A percentile compares a stretch with the other conserved stretches of the same genome.
phyloP scores from a whole-genome alignment of 2,329 filamentous ascomycete species.

The Fusarium brevicatenulatum region DNA sequence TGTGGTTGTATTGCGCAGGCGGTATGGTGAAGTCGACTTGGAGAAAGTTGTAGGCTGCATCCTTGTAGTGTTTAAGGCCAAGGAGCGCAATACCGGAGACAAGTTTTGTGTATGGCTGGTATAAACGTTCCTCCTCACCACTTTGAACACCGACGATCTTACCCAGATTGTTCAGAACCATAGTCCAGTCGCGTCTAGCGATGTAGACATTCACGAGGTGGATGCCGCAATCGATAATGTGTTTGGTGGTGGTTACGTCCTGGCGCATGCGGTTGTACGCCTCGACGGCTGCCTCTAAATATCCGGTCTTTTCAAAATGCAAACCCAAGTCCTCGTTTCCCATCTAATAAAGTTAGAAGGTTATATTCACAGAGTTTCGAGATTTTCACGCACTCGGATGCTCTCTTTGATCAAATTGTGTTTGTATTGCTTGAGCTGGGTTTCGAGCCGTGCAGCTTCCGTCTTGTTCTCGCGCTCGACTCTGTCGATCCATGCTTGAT shows the following conservation, averaged over 20 bases:
- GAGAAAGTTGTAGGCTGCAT: conserved; percentile 79
- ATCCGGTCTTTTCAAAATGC: conserved; percentile 83
- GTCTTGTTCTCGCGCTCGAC: conserved; percentile 73
- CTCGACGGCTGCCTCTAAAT: conserved; percentile 77
- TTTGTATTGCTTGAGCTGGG: conserved; percentile 90
- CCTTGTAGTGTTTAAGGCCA: conserved; percentile 58
- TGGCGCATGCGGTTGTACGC: conserved; percentile 89
- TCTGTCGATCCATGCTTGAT: conserved; percentile 79
- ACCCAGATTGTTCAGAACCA: conserved; percentile 66
- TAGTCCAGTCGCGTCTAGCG: conserved; percentile 80
- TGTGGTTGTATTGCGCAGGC: conserved; percentile 71
- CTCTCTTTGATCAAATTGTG: conserved; percentile 98
- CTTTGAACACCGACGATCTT: conserved; percentile 70
- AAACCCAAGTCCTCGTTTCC: conserved; percentile 91
- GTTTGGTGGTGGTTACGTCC: conserved; percentile 83
- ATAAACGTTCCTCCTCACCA: conserved; percentile 57
- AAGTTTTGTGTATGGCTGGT: conserved; percentile 63
- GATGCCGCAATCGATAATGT: conserved; percentile 84
- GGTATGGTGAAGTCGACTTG: conserved; percentile 62
- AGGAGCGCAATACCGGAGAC: conserved; percentile 62
- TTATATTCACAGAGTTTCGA: conserved; percentile 15
- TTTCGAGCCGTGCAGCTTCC: conserved; percentile 81
- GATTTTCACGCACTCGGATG: conserved; percentile 70
- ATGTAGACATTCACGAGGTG: conserved; percentile 81
- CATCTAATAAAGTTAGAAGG: conserved; percentile 69